Base-by-base conservation (phyloP, 2,329 filamentous ascomycete genomes). In the Penicillium brevicompactum region DNA sequence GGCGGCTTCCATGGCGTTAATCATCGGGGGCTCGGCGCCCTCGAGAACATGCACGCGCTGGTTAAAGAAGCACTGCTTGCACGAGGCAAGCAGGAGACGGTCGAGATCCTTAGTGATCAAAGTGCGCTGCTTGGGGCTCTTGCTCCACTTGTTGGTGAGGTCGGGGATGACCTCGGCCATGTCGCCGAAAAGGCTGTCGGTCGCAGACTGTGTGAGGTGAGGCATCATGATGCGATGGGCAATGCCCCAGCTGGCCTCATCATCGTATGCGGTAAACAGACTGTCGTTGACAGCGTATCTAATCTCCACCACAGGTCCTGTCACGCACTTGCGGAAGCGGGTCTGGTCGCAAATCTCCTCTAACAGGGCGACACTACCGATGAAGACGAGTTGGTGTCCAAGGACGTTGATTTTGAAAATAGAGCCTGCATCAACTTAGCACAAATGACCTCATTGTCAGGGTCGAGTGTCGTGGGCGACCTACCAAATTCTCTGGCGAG, bases 261-360 rank as follows among this genome's bases (percentile, higher is more conserved):
- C 62, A 49, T 74, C 61, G 57, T 73, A 66, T 5, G 76, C 86
- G 0, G 87, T 90, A 67, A 91, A 90, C 4, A 91, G 78, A 24
- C 87, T 87, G 76, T 88, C 86, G 57, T 84, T 78, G 1, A 87
- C 79, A 18, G 82, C 83, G 55, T 84, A 79, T 60, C 87, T 77
- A 45, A 91, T 79, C 66, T 87, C 70, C 8, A 74, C 63, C 2
- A 88, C 72, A 0, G 78, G 76, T 7, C 69, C 70, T 62, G 89
- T 89, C 22, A 79, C 70, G 51, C 65, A 70, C 64, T 74, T 74
- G 22, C 67, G 72, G 68, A 90, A 89, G 16, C 86, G 79, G 55
- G 78, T 84, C 70, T 90, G 85, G 57, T 90, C 84, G 64, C 85
- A 89, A 14, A 84, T 68, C 65, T 90, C 87, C 50, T 87, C 80